Conservation (phyloP, 352 stramenopile genomes). For the Blastocystis sp. region DNA sequence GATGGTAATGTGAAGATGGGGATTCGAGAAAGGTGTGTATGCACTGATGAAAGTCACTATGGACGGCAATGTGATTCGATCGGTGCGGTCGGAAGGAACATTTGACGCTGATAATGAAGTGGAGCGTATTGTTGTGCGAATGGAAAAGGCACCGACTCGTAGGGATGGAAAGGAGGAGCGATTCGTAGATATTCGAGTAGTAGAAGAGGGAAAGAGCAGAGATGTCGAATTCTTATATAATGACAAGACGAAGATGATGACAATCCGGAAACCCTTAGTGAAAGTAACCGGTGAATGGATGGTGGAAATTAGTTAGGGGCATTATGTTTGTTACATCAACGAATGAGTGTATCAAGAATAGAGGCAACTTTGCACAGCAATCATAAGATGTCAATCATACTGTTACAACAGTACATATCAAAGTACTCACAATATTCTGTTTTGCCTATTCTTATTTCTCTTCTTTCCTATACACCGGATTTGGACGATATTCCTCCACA, state of each 20-base stretch:
- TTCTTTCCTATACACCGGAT: too few species aligned
- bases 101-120: conserved; percentile 72
- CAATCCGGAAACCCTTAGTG: conserved; percentile 77
- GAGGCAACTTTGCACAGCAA: neutral
- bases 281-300: conserved; percentile 73
- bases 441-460: too few species aligned
- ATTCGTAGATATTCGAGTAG: conserved; percentile 67
- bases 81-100: conserved; percentile 61
- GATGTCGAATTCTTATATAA: conserved; percentile 75
- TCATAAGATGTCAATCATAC: too few species aligned
- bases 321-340: neutral
- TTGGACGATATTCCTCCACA: too few species aligned
- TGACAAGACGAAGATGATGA: conserved; percentile 69
- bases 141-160: neutral
- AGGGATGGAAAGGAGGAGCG: conserved; percentile 68
- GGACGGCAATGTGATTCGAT: conserved; percentile 65
- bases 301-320: conserved; percentile 69
- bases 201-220: conserved; percentile 67
- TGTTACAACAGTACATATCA: too few species aligned
- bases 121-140: conserved; percentile 75
- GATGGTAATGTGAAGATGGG: neutral
- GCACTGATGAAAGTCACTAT: conserved; percentile 69
- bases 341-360: neutral
- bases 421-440: too few species aligned
- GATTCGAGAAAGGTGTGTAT: conserved; percentile 67